phyloP scores from a whole-genome alignment of 2,329 filamentous ascomycete genomes.

The Colletotrichum sp. region DNA sequence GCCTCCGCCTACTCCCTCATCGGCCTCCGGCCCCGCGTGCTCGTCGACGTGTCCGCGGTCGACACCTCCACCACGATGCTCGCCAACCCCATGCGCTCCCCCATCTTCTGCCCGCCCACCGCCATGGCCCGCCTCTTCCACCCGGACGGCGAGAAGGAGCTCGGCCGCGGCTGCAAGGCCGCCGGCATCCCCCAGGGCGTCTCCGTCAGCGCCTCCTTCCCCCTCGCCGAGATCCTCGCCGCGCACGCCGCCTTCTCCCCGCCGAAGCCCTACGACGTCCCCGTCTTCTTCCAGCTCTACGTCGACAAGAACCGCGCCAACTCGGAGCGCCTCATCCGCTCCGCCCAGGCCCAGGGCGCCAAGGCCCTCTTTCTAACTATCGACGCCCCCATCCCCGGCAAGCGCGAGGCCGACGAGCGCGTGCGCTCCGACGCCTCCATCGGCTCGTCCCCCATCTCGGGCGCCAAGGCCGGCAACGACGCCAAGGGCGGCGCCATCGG shows the following conservation, averaged over 20 bases:
- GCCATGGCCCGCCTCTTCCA: conserved; percentile 70
- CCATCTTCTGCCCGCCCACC: conserved; percentile 69
- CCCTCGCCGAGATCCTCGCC: conserved; percentile 54
- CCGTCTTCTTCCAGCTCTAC: conserved; percentile 66
- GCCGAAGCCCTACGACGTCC: conserved; percentile 27
- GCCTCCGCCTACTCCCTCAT: conserved; percentile 59
- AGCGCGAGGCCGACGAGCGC: conserved; percentile 54
- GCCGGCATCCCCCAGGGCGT: conserved; percentile 64
- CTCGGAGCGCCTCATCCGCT: conserved; percentile 52
- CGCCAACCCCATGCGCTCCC: conserved; percentile 55
- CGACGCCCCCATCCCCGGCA: conserved; percentile 62
- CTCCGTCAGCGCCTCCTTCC: conserved; percentile 66
- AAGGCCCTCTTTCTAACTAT: conserved; percentile 64
- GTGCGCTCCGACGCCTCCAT: conserved; percentile 52
- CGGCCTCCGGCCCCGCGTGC: conserved; percentile 62
- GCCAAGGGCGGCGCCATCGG: conserved; percentile 59
- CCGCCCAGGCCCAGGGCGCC: conserved; percentile 50
- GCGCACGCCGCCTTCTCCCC: neutral
- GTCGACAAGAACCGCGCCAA: conserved; percentile 60
- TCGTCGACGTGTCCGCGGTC: conserved; percentile 60
- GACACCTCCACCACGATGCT: conserved; percentile 59
- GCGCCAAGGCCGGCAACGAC: conserved; percentile 54
- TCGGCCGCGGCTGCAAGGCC: conserved; percentile 20
- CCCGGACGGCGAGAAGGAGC: conserved; percentile 60
- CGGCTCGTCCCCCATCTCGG: conserved; percentile 51